A percentile compares a stretch with the other conserved stretches of the same genome.
Conservation (phyloP, 2,329 filamentous ascomycete genomes). For the Penicillium brasilianum region DNA sequence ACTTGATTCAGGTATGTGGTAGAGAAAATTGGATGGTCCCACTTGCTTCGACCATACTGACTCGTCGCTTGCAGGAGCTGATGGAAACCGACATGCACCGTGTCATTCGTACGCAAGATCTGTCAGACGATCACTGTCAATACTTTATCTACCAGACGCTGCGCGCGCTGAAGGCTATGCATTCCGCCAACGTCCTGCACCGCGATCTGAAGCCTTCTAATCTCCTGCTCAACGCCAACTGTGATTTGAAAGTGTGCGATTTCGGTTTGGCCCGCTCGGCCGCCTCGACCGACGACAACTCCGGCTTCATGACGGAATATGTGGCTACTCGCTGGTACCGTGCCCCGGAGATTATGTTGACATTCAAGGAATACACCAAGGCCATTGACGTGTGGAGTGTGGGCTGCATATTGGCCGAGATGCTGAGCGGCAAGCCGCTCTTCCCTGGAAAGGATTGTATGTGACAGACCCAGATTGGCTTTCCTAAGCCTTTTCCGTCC, state of each 20-base stretch:
- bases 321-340: conserved; percentile 99
- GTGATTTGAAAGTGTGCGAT: conserved; percentile 98
- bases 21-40: neutral
- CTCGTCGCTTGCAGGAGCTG: conserved; percentile 68
- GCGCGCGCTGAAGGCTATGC: conserved; percentile 97
- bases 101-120: conserved; percentile 96
- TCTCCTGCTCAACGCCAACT: conserved; percentile 95
- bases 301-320: conserved; percentile 99
- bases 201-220: conserved; percentile 98
- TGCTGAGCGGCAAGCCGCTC: conserved; percentile 96
- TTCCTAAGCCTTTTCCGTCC: conserved; percentile 2
- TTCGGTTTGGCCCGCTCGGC: conserved; percentile 95
- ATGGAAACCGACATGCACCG: conserved; percentile 99
- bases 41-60: neutral
- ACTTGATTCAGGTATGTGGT: conserved; percentile 84
- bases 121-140: conserved; percentile 98
- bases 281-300: conserved; percentile 97
- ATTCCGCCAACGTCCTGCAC: conserved; percentile 97
- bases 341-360: conserved; percentile 99
- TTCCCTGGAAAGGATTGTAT: conserved; percentile 98
- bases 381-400: conserved; percentile 99
- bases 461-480: conserved; percentile 43
- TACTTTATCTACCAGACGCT: conserved; percentile 99
- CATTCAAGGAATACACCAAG: conserved; percentile 99
- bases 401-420: conserved; percentile 96